A percentile compares a stretch with the other conserved stretches of the same genome.
These are phyloP conservation scores for Colletotrichum siamense DNA, from an alignment of 2,329 filamentous ascomycete genomes.

Conservation along the genomic window DNA sequence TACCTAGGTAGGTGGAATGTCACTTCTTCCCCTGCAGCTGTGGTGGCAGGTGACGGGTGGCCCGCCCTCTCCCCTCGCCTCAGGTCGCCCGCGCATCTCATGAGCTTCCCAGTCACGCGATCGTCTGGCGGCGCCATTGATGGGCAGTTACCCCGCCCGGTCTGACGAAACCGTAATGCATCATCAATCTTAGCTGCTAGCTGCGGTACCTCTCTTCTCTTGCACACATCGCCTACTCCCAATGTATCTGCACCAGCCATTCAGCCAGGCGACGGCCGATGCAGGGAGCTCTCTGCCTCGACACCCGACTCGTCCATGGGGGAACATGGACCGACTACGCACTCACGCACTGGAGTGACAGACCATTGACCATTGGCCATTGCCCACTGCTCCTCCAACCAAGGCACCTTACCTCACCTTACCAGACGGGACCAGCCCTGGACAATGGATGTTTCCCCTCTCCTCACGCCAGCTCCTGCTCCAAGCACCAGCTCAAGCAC, in stretches of 20 bases:
- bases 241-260: background rate
- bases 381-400: background rate
- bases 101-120: constrained; percentile 18
- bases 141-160: constrained; percentile 22
- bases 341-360: background rate
- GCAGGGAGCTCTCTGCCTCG: background rate
- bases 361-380: background rate
- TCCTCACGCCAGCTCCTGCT: background rate
- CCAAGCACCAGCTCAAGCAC: background rate
- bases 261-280: background rate
- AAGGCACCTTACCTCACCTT: background rate
- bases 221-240: background rate
- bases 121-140: constrained; percentile 19
- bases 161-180: constrained; percentile 25
- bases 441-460: background rate
- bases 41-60: background rate
- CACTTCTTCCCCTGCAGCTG: background rate
- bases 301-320: background rate
- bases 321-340: background rate
- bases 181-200: background rate
- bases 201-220: background rate
- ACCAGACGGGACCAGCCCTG: background rate
- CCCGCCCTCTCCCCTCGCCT: background rate
- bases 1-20: background rate
- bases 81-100: background rate